These are phyloP conservation scores for Asparagopsis taxiformis DNA, from an alignment of 31 red algal species.

Conservation along the genomic window DNA sequence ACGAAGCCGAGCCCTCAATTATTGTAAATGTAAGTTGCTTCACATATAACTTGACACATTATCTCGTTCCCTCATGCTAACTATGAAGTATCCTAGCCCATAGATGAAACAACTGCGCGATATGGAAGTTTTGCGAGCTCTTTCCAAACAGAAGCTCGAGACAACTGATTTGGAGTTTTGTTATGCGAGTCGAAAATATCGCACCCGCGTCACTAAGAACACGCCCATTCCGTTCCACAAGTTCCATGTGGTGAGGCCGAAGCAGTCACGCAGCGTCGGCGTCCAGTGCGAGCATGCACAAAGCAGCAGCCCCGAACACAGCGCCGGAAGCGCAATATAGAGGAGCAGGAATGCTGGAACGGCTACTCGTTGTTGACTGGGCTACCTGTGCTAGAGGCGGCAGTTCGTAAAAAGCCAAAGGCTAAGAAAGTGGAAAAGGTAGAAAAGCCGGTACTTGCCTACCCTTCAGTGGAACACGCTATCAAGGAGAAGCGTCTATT, in stretches of 20 bases:
- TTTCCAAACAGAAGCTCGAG: no score
- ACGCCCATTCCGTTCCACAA: background rate
- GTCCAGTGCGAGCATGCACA: background rate
- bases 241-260: background rate
- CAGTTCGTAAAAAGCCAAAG: background rate
- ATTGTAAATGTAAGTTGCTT: constrained; percentile 5
- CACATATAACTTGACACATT: background rate
- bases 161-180: no score
- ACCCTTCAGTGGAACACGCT: constrained; percentile 12
- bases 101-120: no score
- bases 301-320: background rate
- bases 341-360: background rate
- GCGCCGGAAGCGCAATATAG: background rate
- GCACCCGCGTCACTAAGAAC: background rate
- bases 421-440: constrained; percentile 9
- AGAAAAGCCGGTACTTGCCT: constrained; percentile 17
- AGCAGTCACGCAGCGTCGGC: background rate
- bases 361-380: background rate
- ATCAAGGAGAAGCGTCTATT: constrained; percentile 40
- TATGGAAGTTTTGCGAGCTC: no score
- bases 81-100: no score
- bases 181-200: no score
- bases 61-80: no score
- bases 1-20: background rate
- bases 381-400: background rate